phyloP scores from a whole-genome alignment of 176 grass and related monocot genomes.

The Bolboschoenus planiculmis region DNA sequence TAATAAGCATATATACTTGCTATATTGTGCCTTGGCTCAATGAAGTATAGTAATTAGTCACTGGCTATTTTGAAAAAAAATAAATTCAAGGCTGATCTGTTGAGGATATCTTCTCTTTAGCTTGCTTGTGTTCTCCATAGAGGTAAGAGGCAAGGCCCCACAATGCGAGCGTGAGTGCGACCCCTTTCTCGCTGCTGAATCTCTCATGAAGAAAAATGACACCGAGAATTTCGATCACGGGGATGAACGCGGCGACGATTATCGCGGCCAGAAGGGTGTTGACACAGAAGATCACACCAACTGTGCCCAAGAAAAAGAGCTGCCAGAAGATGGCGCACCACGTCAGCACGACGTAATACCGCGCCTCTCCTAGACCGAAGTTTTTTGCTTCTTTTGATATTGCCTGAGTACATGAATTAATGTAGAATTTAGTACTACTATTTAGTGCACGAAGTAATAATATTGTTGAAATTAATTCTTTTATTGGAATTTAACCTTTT shows the following conservation, averaged over 20 bases:
- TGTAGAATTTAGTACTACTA: background rate
- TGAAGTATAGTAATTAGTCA: background rate
- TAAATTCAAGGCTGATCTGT: background rate
- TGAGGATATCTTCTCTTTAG: background rate
- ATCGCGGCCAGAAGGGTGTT: slow-evolving; percentile 66
- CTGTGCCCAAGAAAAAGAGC: slow-evolving; percentile 29
- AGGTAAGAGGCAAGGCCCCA: slow-evolving; percentile 80
- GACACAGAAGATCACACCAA: slow-evolving; percentile 36
- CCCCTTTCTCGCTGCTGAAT: slow-evolving; percentile 75
- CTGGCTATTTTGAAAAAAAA: background rate
- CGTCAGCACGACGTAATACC: slow-evolving; percentile 47
- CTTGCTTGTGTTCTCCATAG: slow-evolving; percentile 35
- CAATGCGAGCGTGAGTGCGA: slow-evolving; percentile 58
- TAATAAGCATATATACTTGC: too few species aligned
- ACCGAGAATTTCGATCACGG: slow-evolving; percentile 45
- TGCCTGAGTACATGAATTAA: slow-evolving; percentile 29
- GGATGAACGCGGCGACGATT: slow-evolving; percentile 71
- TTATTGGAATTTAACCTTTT: background rate
- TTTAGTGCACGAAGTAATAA: background rate
- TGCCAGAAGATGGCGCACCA: slow-evolving; percentile 35
- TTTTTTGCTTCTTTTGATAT: slow-evolving; percentile 36
- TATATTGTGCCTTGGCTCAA: background rate
- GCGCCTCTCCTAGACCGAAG: slow-evolving; percentile 33
- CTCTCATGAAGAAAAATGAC: slow-evolving; percentile 64
- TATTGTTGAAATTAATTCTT: background rate